phyloP scores from a whole-genome alignment of 2,329 filamentous ascomycete species.

The Aureobasidium subglaciale region DNA sequence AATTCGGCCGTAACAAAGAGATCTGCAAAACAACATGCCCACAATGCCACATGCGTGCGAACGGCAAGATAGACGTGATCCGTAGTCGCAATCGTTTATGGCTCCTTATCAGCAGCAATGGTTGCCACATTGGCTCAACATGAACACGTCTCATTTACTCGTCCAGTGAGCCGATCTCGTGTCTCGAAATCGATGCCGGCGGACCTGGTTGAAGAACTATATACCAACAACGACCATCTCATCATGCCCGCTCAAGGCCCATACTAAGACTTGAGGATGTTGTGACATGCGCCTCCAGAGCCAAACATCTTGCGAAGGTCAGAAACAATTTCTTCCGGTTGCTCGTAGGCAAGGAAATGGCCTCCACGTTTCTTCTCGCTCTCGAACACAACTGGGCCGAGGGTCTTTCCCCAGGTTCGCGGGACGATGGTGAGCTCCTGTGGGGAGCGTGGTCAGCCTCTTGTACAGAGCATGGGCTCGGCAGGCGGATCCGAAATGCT shows the following conservation, averaged over 20 bases:
- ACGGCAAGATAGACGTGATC: neutral
- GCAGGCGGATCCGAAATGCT: neutral
- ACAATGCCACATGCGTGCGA: neutral
- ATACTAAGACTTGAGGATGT: conserved; percentile 10
- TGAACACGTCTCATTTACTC: too few relatives aligned
- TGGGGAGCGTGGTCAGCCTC: neutral
- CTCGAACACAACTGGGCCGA: conserved; percentile 54
- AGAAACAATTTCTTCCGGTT: conserved; percentile 42
- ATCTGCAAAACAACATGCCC: neutral
- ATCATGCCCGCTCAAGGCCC: too few relatives aligned
- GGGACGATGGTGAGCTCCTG: conserved; percentile 49
- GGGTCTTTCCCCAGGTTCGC: conserved; percentile 48
- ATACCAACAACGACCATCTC: too few relatives aligned
- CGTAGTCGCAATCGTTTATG: neutral
- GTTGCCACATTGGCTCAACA: neutral
- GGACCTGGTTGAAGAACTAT: too few relatives aligned
- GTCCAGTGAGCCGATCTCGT: too few relatives aligned
- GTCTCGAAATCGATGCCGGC: too few relatives aligned
- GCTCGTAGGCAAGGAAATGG: conserved; percentile 54
- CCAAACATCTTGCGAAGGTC: conserved; percentile 54
- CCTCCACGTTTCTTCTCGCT: conserved; percentile 44
- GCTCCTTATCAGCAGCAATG: too few relatives aligned
- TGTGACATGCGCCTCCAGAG: conserved; percentile 28
- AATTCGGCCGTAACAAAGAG: neutral
- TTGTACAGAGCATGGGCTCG: neutral